Conservation (phyloP, 2,329 filamentous ascomycete genomes). For the Hymenoscyphus fructigenus region DNA sequence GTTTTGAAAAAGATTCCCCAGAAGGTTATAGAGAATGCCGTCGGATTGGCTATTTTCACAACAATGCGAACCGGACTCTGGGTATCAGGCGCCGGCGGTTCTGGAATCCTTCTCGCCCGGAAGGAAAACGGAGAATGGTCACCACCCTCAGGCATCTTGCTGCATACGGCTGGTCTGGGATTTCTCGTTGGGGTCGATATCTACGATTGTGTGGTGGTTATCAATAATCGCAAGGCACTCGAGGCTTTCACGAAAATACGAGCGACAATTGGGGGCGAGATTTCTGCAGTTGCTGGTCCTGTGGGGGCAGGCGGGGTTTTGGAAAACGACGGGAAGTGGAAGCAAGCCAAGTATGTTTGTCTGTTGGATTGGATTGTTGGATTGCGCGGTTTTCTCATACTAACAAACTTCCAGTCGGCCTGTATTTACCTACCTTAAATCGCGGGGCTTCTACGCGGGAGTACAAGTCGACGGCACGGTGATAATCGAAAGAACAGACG, state of each 20-base stretch:
- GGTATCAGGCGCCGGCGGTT: constrained; percentile 87
- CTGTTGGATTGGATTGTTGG: background rate
- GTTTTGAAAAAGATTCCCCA: constrained; percentile 76
- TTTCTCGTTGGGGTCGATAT: constrained; percentile 92
- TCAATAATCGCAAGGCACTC: constrained; percentile 81
- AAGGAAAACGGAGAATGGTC: constrained; percentile 88
- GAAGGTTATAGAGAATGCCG: constrained; percentile 82
- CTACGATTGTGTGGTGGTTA: constrained; percentile 92
- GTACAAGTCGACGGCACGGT: constrained; percentile 86
- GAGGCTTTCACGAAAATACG: constrained; percentile 79
- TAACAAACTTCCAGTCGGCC: constrained; percentile 42
- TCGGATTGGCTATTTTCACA: constrained; percentile 89
- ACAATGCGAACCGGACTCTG: constrained; percentile 93
- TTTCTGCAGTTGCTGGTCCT: constrained; percentile 75
- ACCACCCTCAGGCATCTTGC: constrained; percentile 83
- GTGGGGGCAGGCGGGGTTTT: constrained; percentile 65
- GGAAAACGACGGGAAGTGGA: constrained; percentile 36
- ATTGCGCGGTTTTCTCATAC: background rate
- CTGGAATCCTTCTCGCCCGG: constrained; percentile 80
- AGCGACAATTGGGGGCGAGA: constrained; percentile 78
- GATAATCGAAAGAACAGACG: constrained; percentile 80
- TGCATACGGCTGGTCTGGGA: constrained; percentile 85
- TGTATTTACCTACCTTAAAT: constrained; percentile 86
- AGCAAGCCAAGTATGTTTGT: constrained; percentile 57
- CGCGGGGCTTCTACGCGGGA: constrained; percentile 82